Conservation (phyloP, 345 rosid species). For the Iberis pinnata region DNA sequence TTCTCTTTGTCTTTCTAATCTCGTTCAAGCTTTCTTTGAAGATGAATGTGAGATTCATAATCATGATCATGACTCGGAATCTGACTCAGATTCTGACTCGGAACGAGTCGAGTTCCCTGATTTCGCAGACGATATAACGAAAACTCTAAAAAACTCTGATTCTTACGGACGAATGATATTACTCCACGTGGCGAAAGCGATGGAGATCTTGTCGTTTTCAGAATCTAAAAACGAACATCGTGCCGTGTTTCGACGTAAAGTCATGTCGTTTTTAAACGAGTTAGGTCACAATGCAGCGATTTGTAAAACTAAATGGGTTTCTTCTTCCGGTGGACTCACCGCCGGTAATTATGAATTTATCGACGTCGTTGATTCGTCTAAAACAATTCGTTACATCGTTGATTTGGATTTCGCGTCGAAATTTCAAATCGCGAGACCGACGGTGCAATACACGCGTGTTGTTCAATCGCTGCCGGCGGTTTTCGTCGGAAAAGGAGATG, state of each 20-base stretch:
- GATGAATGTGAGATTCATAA: slow-evolving; percentile 21
- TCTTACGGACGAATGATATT: slow-evolving; percentile 37
- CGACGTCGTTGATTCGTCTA: slow-evolving; percentile 42
- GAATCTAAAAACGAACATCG: slow-evolving; percentile 24
- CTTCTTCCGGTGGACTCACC: slow-evolving; percentile 42
- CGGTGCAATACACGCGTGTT: slow-evolving; percentile 42
- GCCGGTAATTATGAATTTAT: slow-evolving; percentile 77
- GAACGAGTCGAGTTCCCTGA: slow-evolving; percentile 36
- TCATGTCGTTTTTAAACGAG: slow-evolving; percentile 54
- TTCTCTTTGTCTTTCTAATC: slow-evolving; percentile 68
- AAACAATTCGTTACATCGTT: slow-evolving; percentile 45
- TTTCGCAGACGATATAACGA: slow-evolving; percentile 27
- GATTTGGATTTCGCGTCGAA: slow-evolving; percentile 70
- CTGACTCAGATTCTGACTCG: slow-evolving; percentile 51
- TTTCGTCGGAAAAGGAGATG: slow-evolving; percentile 53
- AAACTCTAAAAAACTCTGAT: slow-evolving; percentile 26
- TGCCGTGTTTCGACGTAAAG: slow-evolving; percentile 38
- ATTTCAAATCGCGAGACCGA: slow-evolving; percentile 87
- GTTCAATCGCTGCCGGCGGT: slow-evolving; percentile 45
- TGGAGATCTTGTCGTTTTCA: slow-evolving; percentile 40
- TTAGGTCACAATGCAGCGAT: slow-evolving; percentile 80
- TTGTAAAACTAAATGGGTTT: slow-evolving; percentile 73
- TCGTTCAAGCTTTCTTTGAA: slow-evolving; percentile 68
- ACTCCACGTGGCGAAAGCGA: slow-evolving; percentile 38
- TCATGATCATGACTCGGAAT: slow-evolving; percentile 13